Conservation (phyloP, 768 basidiomycete species). For the Tremella yokohamensis region DNA sequence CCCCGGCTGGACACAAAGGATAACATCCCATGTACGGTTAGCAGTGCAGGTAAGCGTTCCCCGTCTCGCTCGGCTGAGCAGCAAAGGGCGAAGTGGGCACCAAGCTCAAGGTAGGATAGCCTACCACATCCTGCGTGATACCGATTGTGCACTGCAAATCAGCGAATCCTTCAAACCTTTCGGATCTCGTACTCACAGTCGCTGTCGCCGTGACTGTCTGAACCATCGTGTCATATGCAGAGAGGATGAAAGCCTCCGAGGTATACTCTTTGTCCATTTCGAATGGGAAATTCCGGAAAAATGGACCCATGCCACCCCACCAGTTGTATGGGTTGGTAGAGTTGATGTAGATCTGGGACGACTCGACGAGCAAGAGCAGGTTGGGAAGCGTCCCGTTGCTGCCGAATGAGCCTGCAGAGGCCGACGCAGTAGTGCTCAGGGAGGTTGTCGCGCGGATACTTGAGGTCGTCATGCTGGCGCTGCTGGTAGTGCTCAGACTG, state of each 20-base stretch:
- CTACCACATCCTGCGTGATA: neutral
- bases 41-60: conserved; percentile 3
- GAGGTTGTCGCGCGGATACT: too few relatives aligned
- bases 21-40: neutral
- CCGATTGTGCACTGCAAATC: neutral
- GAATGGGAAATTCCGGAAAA: neutral
- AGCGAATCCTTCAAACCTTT: neutral
- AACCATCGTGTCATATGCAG: neutral
- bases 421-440: too few relatives aligned
- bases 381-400: too few relatives aligned
- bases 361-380: too few relatives aligned
- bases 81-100: neutral
- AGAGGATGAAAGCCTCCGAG: neutral
- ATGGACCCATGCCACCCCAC: neutral
- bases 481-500: conserved; percentile 3
- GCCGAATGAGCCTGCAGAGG: too few relatives aligned
- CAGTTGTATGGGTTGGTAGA: neutral
- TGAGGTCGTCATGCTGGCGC: too few relatives aligned
- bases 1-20: too few relatives aligned
- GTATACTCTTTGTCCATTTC: neutral
- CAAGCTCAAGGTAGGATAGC: neutral
- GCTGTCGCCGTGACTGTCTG: neutral
- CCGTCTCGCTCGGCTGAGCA: neutral
- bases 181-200: neutral
- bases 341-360: too few relatives aligned